phyloP scores from a whole-genome alignment of 1,139 yeast genomes.

The Citeromyces hawaiiensis region DNA sequence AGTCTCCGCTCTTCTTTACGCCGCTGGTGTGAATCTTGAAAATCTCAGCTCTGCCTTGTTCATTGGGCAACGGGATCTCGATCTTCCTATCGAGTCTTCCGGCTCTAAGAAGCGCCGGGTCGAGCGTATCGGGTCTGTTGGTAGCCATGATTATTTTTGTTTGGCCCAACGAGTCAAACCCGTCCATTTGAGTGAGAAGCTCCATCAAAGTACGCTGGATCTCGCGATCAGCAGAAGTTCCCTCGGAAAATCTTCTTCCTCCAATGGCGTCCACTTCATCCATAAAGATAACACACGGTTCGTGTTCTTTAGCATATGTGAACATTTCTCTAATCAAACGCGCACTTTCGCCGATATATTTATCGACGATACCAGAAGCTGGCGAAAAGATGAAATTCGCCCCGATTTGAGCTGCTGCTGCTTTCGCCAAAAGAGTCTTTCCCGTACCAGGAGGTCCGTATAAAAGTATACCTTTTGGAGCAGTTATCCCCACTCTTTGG shows the following conservation, averaged over 20 bases:
- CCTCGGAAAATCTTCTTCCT: conserved; percentile 95
- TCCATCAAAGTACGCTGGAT: conserved; percentile 99
- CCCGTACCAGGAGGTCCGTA: conserved; percentile 99
- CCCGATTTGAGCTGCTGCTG: conserved; percentile 97
- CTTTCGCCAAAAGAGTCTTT: conserved; percentile 89
- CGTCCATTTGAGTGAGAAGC: conserved; percentile 96
- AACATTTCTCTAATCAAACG: conserved; percentile 97
- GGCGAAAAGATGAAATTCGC: conserved; percentile 97
- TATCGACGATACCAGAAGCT: conserved; percentile 96
- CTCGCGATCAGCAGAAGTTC: conserved; percentile 98
- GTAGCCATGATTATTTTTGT: conserved; percentile 99
- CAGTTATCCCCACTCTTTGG: conserved; percentile 90
- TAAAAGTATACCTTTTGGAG: conserved; percentile 93
- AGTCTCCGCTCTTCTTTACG: conserved; percentile 86
- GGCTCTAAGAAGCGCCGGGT: conserved; percentile 97
- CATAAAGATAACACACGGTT: conserved; percentile 97
- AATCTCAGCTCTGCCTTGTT: conserved; percentile 88
- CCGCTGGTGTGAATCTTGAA: conserved; percentile 87
- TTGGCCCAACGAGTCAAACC: conserved; percentile 93
- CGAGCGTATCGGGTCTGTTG: conserved; percentile 95
- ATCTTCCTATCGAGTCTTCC: conserved; percentile 97
- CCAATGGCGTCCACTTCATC: conserved; percentile 99
- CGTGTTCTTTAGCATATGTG: conserved; percentile 95
- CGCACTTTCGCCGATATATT: conserved; percentile 97
- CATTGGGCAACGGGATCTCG: conserved; percentile 94